Evolutionary conservation across 805 yeast species (phyloP).

Genomic region (Lipomyces orientalis): DNA sequence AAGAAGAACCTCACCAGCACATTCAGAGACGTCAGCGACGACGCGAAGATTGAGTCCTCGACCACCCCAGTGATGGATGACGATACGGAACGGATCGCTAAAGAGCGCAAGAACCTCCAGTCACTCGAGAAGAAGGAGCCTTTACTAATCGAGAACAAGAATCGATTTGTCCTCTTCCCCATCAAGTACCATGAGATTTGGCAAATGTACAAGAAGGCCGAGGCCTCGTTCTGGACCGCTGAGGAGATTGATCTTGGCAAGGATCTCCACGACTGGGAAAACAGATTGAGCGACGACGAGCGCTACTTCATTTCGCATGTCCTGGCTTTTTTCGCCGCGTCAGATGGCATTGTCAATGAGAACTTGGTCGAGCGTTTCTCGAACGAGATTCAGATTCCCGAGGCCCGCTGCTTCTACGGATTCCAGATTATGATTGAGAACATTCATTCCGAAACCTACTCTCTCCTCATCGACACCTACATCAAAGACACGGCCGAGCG

Average conservation of each 20-base stretch:
- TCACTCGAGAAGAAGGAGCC: slow-evolving; percentile 88
- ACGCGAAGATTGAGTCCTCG: slow-evolving; percentile 17
- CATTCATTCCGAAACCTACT: slow-evolving; percentile 97
- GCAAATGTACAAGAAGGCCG: slow-evolving; percentile 99
- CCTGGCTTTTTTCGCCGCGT: slow-evolving; percentile 96
- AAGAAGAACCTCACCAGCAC: slow-evolving; percentile 31
- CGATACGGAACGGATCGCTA: slow-evolving; percentile 17
- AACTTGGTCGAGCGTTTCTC: slow-evolving; percentile 96
- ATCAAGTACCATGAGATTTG: slow-evolving; percentile 96
- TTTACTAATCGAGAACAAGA: slow-evolving; percentile 77
- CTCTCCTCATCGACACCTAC: slow-evolving; percentile 90
- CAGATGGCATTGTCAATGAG: slow-evolving; percentile 98
- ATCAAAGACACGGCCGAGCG: slow-evolving; percentile 95
- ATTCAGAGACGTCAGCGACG: slow-evolving; percentile 15
- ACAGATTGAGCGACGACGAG: slow-evolving; percentile 86
- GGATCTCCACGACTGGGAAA: slow-evolving; percentile 92
- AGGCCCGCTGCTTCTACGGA: slow-evolving; percentile 98
- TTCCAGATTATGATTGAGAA: slow-evolving; percentile 99
- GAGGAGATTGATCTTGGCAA: slow-evolving; percentile 96
- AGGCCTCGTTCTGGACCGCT: slow-evolving; percentile 99
- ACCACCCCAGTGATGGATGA: slow-evolving; percentile 4
- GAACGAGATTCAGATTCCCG: slow-evolving; percentile 96
- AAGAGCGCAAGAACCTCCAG: slow-evolving; percentile 56
- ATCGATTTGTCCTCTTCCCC: slow-evolving; percentile 92
- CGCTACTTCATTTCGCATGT: slow-evolving; percentile 90